A percentile compares a stretch with the other conserved stretches of the same genome.
These are phyloP conservation scores for Thozetella sp. DNA, from an alignment of 495 filamentous ascomycete genomes.

Conservation along the genomic window DNA sequence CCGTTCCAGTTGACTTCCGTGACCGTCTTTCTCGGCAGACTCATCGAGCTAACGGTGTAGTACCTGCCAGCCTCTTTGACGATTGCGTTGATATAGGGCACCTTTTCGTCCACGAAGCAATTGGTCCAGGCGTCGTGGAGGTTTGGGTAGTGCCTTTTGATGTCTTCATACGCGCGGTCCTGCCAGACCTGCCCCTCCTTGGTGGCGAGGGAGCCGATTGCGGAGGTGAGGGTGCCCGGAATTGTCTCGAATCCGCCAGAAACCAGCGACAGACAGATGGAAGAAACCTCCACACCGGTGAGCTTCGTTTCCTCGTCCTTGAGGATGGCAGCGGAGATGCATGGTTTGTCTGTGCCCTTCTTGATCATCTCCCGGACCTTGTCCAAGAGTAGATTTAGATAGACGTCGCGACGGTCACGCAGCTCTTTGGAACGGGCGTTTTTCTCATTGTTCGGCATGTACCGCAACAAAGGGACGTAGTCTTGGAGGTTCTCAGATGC, in stretches of 20 bases:
- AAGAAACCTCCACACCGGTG: conserved; percentile 47
- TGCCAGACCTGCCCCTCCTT: conserved; percentile 49
- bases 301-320: conserved; percentile 53
- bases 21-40: conserved; percentile 51
- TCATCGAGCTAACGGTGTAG: conserved; percentile 58
- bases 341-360: conserved; percentile 53
- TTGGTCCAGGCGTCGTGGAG: conserved; percentile 49
- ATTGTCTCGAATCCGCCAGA: conserved; percentile 57
- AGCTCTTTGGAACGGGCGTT: conserved; percentile 44
- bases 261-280: conserved; percentile 50
- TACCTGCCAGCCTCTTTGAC: conserved; percentile 57
- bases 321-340: conserved; percentile 49
- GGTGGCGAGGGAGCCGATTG: conserved; percentile 49
- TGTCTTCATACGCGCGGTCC: conserved; percentile 54
- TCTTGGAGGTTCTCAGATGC: conserved; percentile 55
- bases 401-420: conserved; percentile 43
- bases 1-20: conserved; percentile 56
- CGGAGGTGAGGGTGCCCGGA: conserved; percentile 47
- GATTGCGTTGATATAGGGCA: conserved; percentile 49
- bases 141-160: conserved; percentile 49
- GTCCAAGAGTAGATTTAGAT: conserved; percentile 46
- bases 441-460: conserved; percentile 50
- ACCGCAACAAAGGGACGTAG: conserved; percentile 48
- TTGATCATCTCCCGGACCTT: conserved; percentile 50
- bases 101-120: conserved; percentile 45